Evolutionary conservation across 2,329 filamentous ascomycete species (phyloP).

Genomic region (Stachybotrys echinatus): DNA sequence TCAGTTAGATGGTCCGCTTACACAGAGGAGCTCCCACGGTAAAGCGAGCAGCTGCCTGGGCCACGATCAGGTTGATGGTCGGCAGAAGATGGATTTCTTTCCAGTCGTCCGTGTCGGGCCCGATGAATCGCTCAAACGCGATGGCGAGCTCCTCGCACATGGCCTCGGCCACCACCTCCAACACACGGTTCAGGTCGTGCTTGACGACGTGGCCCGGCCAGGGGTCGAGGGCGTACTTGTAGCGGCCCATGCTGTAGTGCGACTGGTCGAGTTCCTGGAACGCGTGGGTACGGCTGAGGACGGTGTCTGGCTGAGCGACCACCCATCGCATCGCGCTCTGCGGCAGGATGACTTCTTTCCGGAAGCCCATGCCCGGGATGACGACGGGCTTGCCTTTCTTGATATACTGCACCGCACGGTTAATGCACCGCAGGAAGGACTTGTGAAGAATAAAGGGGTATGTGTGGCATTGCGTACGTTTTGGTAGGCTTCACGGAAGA

Average conservation of each 20-base stretch:
- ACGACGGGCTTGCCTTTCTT: constrained; percentile 36
- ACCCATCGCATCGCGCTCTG: constrained; percentile 32
- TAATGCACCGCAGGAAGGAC: no score
- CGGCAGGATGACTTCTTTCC: constrained; percentile 37
- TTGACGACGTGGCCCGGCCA: constrained; percentile 30
- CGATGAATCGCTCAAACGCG: constrained; percentile 29
- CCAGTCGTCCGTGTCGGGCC: constrained; percentile 25
- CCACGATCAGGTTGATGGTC: constrained; percentile 19
- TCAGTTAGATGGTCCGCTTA: no score
- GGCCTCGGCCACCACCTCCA: constrained; percentile 25
- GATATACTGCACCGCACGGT: no score
- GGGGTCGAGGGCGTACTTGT: constrained; percentile 23
- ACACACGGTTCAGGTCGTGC: constrained; percentile 25
- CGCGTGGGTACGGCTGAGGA: constrained; percentile 26
- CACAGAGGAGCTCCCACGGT: no score
- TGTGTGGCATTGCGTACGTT: no score
- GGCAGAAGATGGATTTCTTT: constrained; percentile 23
- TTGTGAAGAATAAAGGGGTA: no score
- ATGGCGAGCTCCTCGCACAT: constrained; percentile 28
- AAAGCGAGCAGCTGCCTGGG: constrained; percentile 22
- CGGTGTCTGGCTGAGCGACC: constrained; percentile 29
- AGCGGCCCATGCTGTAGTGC: constrained; percentile 29
- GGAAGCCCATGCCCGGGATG: constrained; percentile 31
- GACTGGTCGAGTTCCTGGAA: constrained; percentile 32
- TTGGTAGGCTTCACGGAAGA: no score